Conservation (phyloP, 192 early-diverging fungal genomes). For the Rhizophlyctis rosea region DNA sequence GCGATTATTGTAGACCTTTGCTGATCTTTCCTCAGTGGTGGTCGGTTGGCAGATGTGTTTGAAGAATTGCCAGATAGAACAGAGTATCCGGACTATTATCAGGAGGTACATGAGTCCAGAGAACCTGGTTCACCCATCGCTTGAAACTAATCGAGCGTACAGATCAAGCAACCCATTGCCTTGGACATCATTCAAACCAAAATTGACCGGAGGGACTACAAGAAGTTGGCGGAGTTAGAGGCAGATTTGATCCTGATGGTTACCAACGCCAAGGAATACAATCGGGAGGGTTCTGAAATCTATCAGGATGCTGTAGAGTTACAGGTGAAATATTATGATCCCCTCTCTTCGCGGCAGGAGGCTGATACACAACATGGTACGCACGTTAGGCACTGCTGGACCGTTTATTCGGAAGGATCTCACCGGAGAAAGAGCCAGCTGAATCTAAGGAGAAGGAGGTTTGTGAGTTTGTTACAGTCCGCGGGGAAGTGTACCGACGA, state of each 20-base stretch:
- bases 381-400: constrained; percentile 3
- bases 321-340: too few relatives aligned
- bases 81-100: constrained; percentile 41
- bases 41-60: constrained; percentile 32
- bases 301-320: constrained; percentile 65
- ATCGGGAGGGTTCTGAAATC: constrained; percentile 80
- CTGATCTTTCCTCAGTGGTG: constrained; percentile 13
- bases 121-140: too few relatives aligned
- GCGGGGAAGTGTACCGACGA: too few relatives aligned
- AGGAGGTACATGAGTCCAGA: too few relatives aligned
- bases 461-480: too few relatives aligned
- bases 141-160: not conserved
- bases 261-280: constrained; percentile 86
- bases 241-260: constrained; percentile 79
- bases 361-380: not conserved
- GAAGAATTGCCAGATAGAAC: constrained; percentile 33
- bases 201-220: constrained; percentile 31
- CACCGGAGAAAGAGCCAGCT: too few relatives aligned
- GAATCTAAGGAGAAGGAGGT: too few relatives aligned
- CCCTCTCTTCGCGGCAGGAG: too few relatives aligned
- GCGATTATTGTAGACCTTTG: not conserved
- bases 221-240: constrained; percentile 65
- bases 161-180: constrained; percentile 58
- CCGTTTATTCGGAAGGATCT: not conserved
- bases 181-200: constrained; percentile 45